Conservation (phyloP, 768 basidiomycete genomes). For the Tremella fuciformis region DNA sequence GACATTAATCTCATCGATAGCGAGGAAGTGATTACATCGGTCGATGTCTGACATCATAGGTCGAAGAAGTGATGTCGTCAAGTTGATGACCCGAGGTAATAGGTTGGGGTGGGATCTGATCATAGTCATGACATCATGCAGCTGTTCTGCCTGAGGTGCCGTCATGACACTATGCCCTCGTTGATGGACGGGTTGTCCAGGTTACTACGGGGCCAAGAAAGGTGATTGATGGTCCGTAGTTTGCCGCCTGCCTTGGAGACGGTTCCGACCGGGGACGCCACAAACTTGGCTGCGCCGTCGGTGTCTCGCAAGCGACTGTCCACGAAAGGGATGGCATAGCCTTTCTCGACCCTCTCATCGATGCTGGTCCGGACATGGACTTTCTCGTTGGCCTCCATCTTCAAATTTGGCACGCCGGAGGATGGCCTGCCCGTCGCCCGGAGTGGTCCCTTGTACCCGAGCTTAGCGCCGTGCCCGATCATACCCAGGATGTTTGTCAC, state of each 20-base stretch:
- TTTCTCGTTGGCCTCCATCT: not conserved
- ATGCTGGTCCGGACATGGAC: not conserved
- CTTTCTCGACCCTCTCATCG: not conserved
- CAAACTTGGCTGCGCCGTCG: not conserved
- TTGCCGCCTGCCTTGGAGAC: constrained; percentile 6
- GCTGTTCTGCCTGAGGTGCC: too few species aligned
- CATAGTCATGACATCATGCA: too few species aligned
- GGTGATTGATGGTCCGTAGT: constrained; percentile 14
- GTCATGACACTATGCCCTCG: too few species aligned
- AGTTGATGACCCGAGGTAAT: too few species aligned
- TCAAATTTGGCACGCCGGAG: constrained; percentile 9
- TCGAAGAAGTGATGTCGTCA: too few species aligned
- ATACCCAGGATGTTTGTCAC: constrained; percentile 2
- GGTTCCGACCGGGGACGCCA: constrained; percentile 4
- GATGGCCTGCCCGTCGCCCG: not conserved
- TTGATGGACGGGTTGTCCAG: constrained; percentile 2
- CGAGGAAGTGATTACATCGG: too few species aligned
- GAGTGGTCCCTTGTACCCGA: not conserved
- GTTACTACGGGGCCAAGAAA: constrained; percentile 14
- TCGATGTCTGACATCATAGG: too few species aligned
- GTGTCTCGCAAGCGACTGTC: too few species aligned
- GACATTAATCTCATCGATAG: too few species aligned
- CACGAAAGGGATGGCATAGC: too few species aligned
- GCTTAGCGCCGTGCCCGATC: constrained; percentile 8
- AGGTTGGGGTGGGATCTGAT: too few species aligned